Base-by-base conservation (phyloP, 495 filamentous ascomycete genomes). In the Penicillium cataractarum region DNA sequence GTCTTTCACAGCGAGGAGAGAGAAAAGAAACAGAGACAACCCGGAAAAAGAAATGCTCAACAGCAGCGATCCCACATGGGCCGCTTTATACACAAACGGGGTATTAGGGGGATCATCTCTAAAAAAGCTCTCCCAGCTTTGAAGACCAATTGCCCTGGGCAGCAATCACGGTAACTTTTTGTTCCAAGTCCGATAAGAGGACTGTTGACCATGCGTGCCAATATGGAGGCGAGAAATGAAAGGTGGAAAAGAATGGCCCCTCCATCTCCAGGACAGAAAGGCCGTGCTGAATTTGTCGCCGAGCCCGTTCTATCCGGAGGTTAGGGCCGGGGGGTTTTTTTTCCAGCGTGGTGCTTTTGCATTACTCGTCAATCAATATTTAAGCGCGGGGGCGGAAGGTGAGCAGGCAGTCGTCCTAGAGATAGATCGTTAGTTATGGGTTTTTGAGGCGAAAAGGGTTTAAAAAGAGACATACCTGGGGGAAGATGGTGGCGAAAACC, bases 401-500 rank as follows among this genome's bases (percentile, higher is more conserved):
- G 49, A 80, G 76, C 22, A 78, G 67, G 58, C 78, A 80, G 55
- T 80, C 78, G 57, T 80, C 78, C 78, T 80, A 33, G 35, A 29
- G 31, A 21, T 55, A n/a, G 53, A 75, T 70, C 73, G 75, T 58
- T 32, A 42, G 46, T 32, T 5, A 10, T 53, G 2, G 33, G 6
- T 7, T 13, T 4, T 31, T 1, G 19, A 39, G 29, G 50, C 12
- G 37, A 9, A 29, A 33, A 51, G 44, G 10, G 42, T 15, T 31
- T 4, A 0, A 21, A 22, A 21, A 40, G 70, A 24, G 50, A 78
- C 89, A 76, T 82, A 96, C 93, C 89, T 90, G 89, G 53, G 95
- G 95, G 84, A 99, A 99, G 60, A 99, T 95, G 26, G 92, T 97
- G 10, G 96, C 95, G 78, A 99, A 99, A 58, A 98, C 94, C 83